A percentile compares a stretch with the other conserved stretches of the same genome.
Conservation (phyloP, 768 basidiomycete genomes). For the Tricholomella constricta region DNA sequence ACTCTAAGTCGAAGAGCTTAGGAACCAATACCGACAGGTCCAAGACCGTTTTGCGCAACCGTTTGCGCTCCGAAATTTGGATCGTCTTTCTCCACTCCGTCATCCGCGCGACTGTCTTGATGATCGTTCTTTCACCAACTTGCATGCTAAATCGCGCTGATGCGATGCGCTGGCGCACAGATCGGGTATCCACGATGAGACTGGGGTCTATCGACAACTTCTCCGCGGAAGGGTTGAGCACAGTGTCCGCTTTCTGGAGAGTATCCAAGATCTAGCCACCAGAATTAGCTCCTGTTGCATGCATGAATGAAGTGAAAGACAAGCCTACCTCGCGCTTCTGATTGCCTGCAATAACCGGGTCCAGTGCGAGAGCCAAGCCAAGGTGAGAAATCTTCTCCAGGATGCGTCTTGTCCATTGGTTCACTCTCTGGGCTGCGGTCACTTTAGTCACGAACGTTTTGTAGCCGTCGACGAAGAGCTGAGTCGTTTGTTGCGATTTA, state of each 20-base stretch:
- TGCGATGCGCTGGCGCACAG: constrained; percentile 51
- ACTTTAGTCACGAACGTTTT: constrained; percentile 53
- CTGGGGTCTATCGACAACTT: constrained; percentile 54
- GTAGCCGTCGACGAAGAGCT: constrained; percentile 66
- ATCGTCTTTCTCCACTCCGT: constrained; percentile 76
- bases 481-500: constrained; percentile 68
- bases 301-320: not conserved
- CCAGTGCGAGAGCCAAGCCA: constrained; percentile 65
- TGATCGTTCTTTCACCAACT: constrained; percentile 60
- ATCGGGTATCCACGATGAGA: constrained; percentile 53
- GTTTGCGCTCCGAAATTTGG: constrained; percentile 66
- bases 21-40: constrained; percentile 57
- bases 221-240: constrained; percentile 51
- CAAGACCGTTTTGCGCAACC: constrained; percentile 68
- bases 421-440: constrained; percentile 36
- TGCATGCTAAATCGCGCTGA: constrained; percentile 64
- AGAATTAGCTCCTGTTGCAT: not conserved
- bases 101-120: constrained; percentile 64
- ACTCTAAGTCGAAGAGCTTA: not conserved
- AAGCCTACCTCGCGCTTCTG: constrained; percentile 77
- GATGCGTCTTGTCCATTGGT: constrained; percentile 50
- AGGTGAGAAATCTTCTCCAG: constrained; percentile 74
- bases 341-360: constrained; percentile 55
- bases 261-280: constrained; percentile 55
- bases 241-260: constrained; percentile 51